Base-by-base conservation (phyloP, 2,329 filamentous ascomycete species). In the Colletotrichum sp. region DNA sequence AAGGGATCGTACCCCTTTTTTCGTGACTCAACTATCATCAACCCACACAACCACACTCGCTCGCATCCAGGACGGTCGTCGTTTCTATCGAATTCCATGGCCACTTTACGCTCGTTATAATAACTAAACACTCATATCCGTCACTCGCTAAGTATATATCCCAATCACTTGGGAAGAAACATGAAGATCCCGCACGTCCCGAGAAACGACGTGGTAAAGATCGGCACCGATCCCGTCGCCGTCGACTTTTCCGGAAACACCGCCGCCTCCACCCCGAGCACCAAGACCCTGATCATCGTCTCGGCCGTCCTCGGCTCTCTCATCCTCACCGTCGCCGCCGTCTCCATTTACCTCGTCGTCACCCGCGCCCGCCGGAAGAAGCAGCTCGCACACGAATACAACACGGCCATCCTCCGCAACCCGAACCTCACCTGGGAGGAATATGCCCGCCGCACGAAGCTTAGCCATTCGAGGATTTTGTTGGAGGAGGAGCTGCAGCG, bases 401-500 rank as follows among this genome's bases (percentile, higher is more conserved):
- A 60, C 73, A 73, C 68, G 13, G 21, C 48, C 10, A 70, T 64
- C 48, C 43, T 76, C 3, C 73, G 73, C 38, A 43, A 68, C 43
- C 73, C 73, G 36, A 70, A 60, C 28, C 73, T 76, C 6, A 73
- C 73, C 2, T 73, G 70, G 73, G 70, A 76, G 6, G 48, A 36
- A 16, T 73, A 69, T 28, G n/a, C 70, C 5, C 73, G 73, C 15
- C 58, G 73, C 9, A 73, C 64, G 18, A 76, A 58, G 21, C 70
- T 73, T 1, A 76, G 13, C n/a, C 70, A 36, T 15, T 76, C 73
- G 9, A 65, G 73, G 13, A 67, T 76, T 32, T 5, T 73, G 4
- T 65, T 76, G 30, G 70, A 71, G 21, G 70, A 76, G 28, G 73
- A 76, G 58, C 36, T 68, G 48, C 43, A 73, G 43, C 58, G 73